Evolutionary conservation across 2,329 filamentous ascomycete species (phyloP), one percentile per base, ranked within the genome.

Genomic region (Colletotrichum musae): DNA sequence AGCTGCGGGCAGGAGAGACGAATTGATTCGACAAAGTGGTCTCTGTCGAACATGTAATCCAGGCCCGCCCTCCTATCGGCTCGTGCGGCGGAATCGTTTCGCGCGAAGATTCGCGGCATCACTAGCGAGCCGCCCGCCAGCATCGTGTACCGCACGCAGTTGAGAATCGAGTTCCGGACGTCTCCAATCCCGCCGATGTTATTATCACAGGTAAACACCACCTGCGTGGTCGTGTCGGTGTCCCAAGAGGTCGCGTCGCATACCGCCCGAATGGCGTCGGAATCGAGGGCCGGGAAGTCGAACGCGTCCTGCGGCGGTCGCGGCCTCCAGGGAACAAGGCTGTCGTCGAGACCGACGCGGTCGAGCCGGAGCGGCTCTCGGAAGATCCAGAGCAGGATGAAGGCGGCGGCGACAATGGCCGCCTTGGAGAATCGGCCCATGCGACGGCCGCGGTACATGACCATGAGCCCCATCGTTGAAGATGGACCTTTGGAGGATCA

Each of bases 91-190:
- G 73, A 73, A 13, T 75, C 73, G 61, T 79, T 78, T 45, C 79
- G 76, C 47, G 77, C 58, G 2, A 75, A 73, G 67, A 82, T 81
- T 4, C 77, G 77, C 2, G 80, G 80, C 10, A 82, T 51, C 7
- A 82, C 79, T 5, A 82, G 50, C 1, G 76, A 76, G 48, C 73
- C 81, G 3, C 80, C 81, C 18, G 75, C 80, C 57, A 76, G 74
- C 53, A 82, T 81, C 3, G 80, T 76, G 58, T 80, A 83, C 12
- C 81, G 76, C 5, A 82, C 75, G 68, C 81, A 82, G 63, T 81
- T 81, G 5, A 83, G 73, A 36, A 83, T 80, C 70, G 80, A 79
- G 65, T 81, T 81, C 24, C 81, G 76, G 41, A 82, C 71, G 75
- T 81, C 80, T 47, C 77, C 79, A 54, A 82, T 75, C 32, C 79